Base-by-base conservation (phyloP, 2,329 filamentous ascomycete species). In the Colletotrichum sp. region DNA sequence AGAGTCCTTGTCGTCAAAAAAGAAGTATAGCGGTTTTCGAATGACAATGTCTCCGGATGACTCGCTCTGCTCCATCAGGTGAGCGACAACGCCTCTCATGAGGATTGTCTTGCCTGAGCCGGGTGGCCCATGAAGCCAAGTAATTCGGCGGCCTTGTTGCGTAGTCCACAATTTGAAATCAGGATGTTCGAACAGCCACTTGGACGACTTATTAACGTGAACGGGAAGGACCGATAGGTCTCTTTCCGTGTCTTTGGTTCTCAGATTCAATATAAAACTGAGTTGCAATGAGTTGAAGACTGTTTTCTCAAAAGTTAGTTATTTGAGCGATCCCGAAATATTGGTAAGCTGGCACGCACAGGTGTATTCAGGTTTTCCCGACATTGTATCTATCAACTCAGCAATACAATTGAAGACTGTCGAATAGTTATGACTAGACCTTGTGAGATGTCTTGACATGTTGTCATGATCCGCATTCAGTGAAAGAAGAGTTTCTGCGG, bases 251-350 rank as follows among this genome's bases (percentile, higher is more conserved):
- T 49, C 18, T n/a, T 1, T n/a, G 18, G 18, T 0, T n/a, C 39
- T n/a, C 18, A 49, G 18, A 49, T 0, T n/a, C 2, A 0, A 49
- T n/a, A 49, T 1, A 12, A 49, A 49, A 1, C 18, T 0, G 18
- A 49, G 39, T 49, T 49, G 39, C 39, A 0, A n/a, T 12, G 39
- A 0, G 39, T 49, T 0, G 18, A 49, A 49, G 39, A 49, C 39
- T 49, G 18, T 3, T 6, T 49, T 0, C 39, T 49, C 0, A 49
- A 0, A 3, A 3, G 18, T n/a, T 6, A 49, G 39, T 3, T 49
- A n/a, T n/a, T 3, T 44, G 0, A 0, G 18, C 0, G 39, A 49
- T 12, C 3, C 5, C 9, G 2, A n/a, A 12, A 1, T 10, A 32
- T 10, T 3, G 21, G 3, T 24, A n/a, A n/a, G n/a, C n/a, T n/a